These are phyloP conservation scores for Graphium sp. DNA, from an alignment of 2,329 filamentous ascomycete species.

Conservation along the genomic window DNA sequence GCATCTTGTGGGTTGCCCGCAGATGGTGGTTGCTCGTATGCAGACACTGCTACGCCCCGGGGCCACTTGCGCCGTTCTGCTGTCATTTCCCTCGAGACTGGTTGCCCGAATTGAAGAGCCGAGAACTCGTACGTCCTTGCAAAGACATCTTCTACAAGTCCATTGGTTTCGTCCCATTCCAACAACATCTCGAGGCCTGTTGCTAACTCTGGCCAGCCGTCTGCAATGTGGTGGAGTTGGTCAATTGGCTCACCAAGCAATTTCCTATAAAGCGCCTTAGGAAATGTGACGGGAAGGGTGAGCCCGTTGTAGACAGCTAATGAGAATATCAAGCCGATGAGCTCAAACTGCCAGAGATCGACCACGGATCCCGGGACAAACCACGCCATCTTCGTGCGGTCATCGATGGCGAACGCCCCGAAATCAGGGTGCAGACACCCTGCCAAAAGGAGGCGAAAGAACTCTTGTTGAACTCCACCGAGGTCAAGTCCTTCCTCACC, in stretches of 20 bases:
- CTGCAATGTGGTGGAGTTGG: slow-evolving; percentile 59
- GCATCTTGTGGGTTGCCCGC: slow-evolving; percentile 33
- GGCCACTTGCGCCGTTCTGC: slow-evolving; percentile 28
- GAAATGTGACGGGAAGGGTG: slow-evolving; percentile 80
- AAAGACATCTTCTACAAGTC: slow-evolving; percentile 67
- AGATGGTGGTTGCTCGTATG: slow-evolving; percentile 13
- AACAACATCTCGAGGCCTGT: slow-evolving; percentile 58
- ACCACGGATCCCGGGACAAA: slow-evolving; percentile 72
- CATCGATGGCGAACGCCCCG: slow-evolving; percentile 67
- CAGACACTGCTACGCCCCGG: slow-evolving; percentile 9
- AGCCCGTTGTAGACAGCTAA: slow-evolving; percentile 87
- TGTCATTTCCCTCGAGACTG: slow-evolving; percentile 40
- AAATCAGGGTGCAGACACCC: slow-evolving; percentile 65
- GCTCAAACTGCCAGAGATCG: slow-evolving; percentile 76
- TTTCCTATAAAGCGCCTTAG: slow-evolving; percentile 66
- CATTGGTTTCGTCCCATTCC: slow-evolving; percentile 59
- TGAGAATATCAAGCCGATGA: slow-evolving; percentile 75
- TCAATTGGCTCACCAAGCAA: slow-evolving; percentile 54
- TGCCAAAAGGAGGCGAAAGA: slow-evolving; percentile 70
- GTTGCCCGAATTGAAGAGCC: slow-evolving; percentile 36
- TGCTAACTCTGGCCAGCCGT: slow-evolving; percentile 74
- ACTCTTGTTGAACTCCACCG: slow-evolving; percentile 91
- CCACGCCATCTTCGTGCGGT: slow-evolving; percentile 66
- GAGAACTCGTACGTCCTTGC: slow-evolving; percentile 78
- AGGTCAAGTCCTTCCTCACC: slow-evolving; percentile 87